These are phyloP conservation scores for Ceratobasidium sp. DNA, from an alignment of 1,284 basidiomycete genomes.

Conservation along the genomic window DNA sequence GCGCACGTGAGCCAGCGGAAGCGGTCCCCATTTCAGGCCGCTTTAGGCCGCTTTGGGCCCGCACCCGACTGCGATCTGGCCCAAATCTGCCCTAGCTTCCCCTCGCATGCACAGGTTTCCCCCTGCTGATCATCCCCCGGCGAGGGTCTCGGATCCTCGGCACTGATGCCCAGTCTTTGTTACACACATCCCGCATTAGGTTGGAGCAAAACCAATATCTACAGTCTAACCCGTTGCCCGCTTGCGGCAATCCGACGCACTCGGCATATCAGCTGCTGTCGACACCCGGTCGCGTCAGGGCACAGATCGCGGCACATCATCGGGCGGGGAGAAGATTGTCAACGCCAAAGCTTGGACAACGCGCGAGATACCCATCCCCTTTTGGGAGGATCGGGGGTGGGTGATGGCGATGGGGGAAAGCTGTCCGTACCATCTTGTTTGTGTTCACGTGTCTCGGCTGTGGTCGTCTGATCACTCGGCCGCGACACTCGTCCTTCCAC, in stretches of 20 bases:
- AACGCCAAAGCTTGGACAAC: constrained; percentile 76
- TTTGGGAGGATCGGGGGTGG: constrained; percentile 50
- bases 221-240: constrained; percentile 34
- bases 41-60: constrained; percentile 32
- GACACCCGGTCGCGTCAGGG: constrained; percentile 42
- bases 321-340: constrained; percentile 60
- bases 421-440: constrained; percentile 80
- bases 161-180: constrained; percentile 12
- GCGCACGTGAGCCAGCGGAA: constrained; percentile 42
- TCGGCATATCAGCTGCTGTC: constrained; percentile 42
- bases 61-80: constrained; percentile 18
- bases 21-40: constrained; percentile 16
- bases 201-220: constrained; percentile 18
- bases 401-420: constrained; percentile 60
- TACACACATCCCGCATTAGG: constrained; percentile 23
- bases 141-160: constrained; percentile 38
- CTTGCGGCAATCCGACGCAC: constrained; percentile 35
- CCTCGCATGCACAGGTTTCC: constrained; percentile 12
- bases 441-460: constrained; percentile 48
- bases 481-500: constrained; percentile 74
- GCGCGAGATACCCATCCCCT: constrained; percentile 76
- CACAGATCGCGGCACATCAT: constrained; percentile 44
- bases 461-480: constrained; percentile 40
- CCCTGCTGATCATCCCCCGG: constrained; percentile 41
- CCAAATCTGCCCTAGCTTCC: constrained; percentile 22